These are phyloP conservation scores for Crucihimalaya himalaica DNA, from an alignment of 345 rosid genomes.

Conservation along the genomic window DNA sequence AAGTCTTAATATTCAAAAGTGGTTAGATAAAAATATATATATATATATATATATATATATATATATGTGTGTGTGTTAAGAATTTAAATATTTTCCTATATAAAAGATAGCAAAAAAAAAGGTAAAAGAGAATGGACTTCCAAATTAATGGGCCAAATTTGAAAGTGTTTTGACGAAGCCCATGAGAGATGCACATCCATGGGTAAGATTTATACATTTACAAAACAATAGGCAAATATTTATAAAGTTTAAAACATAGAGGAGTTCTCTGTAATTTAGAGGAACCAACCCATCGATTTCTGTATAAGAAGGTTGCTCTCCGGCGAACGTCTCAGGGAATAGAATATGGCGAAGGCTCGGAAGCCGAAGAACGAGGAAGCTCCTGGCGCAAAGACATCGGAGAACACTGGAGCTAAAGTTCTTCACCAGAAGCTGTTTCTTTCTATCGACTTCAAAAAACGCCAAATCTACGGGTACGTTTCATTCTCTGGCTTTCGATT, in stretches of 20 bases:
- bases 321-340: constrained; percentile 1
- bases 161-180: background rate
- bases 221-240: background rate
- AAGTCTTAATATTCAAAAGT: background rate
- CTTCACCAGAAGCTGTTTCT: constrained; percentile 97
- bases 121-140: background rate
- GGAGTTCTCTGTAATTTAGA: constrained; percentile 18
- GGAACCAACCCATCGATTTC: background rate
- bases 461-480: constrained; percentile 83
- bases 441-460: constrained; percentile 67
- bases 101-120: background rate
- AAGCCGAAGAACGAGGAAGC: constrained; percentile 76
- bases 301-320: constrained; percentile 18
- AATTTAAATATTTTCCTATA: no score
- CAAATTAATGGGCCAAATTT: background rate
- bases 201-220: background rate
- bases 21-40: no score
- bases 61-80: no score
- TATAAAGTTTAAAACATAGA: background rate
- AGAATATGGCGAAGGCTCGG: constrained; percentile 86
- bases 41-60: no score
- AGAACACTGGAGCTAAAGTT: constrained; percentile 71
- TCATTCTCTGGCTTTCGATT: constrained; percentile 20
- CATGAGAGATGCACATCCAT: background rate
- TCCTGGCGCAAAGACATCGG: constrained; percentile 63